Percentiles rank a stretch among this genome's conserved stretches.
Evolutionary conservation across 257 asterid species (phyloP).

Genomic region (Linderniella brevidens): DNA sequence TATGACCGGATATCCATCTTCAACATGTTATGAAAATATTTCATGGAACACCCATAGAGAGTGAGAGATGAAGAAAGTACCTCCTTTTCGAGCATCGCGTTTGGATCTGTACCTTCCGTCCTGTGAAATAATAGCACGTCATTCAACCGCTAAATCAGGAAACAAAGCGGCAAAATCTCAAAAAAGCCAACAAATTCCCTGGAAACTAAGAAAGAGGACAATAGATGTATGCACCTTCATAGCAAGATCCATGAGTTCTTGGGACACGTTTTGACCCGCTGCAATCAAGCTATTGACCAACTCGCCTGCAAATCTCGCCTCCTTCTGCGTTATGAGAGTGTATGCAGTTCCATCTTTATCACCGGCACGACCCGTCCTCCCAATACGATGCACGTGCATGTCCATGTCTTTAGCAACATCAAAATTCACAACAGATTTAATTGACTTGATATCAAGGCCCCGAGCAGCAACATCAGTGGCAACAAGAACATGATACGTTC

Average conservation of each 20-base stretch:
- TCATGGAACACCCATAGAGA: no score
- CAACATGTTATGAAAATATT: no score
- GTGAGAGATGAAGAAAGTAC: constrained; percentile 23
- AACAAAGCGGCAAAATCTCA: not conserved
- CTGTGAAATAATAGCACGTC: constrained; percentile 21
- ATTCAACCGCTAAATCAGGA: constrained; percentile 18
- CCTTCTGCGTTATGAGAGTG: constrained; percentile 87
- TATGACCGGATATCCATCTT: no score
- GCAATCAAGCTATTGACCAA: constrained; percentile 83
- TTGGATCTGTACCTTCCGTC: constrained; percentile 96
- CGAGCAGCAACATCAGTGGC: constrained; percentile 99
- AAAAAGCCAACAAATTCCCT: not conserved
- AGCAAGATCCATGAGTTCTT: constrained; percentile 94
- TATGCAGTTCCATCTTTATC: constrained; percentile 97
- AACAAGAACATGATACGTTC: constrained; percentile 77
- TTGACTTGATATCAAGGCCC: constrained; percentile 96
- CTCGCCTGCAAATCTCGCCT: constrained; percentile 94
- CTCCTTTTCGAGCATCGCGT: constrained; percentile 98
- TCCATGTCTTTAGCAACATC: constrained; percentile 98
- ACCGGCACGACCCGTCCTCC: constrained; percentile 99
- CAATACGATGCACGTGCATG: constrained; percentile 98
- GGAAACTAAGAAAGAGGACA: not conserved
- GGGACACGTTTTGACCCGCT: constrained; percentile 83
- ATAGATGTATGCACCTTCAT: constrained; percentile 53
- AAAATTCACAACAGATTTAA: constrained; percentile 85